These are phyloP conservation scores for Calocybe gangraenosa DNA, from an alignment of 768 basidiomycete species.

Conservation along the genomic window DNA sequence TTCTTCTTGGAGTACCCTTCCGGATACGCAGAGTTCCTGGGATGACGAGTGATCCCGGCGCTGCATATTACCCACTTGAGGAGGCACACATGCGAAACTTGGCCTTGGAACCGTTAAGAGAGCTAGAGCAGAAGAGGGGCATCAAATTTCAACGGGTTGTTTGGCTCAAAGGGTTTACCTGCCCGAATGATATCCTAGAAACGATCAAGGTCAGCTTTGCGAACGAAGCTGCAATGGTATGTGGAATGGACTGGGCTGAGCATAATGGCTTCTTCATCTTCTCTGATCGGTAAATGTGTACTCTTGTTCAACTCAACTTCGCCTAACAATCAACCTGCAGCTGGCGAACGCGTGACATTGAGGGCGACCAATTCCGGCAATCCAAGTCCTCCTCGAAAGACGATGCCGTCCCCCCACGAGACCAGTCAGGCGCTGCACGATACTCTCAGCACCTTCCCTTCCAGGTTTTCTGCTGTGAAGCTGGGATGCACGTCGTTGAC, in stretches of 20 bases:
- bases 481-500: slow-evolving; percentile 95
- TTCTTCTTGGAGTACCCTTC: slow-evolving; percentile 89
- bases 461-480: slow-evolving; percentile 98
- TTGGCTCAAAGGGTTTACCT: slow-evolving; percentile 99
- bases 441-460: slow-evolving; percentile 94
- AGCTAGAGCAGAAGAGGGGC: slow-evolving; percentile 69
- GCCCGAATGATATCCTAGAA: slow-evolving; percentile 96
- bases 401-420: slow-evolving; percentile 90
- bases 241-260: slow-evolving; percentile 99
- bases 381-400: slow-evolving; percentile 90
- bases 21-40: slow-evolving; percentile 87
- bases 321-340: slow-evolving; percentile 32
- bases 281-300: slow-evolving; percentile 70
- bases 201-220: slow-evolving; percentile 85
- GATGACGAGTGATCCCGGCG: slow-evolving; percentile 85
- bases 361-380: slow-evolving; percentile 96
- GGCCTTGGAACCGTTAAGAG: slow-evolving; percentile 84
- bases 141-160: slow-evolving; percentile 89
- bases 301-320: background rate
- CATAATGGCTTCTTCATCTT: slow-evolving; percentile 97
- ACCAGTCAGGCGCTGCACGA: slow-evolving; percentile 72
- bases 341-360: slow-evolving; percentile 97
- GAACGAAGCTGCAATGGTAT: slow-evolving; percentile 97
- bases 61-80: slow-evolving; percentile 93
- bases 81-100: slow-evolving; percentile 94